Evolutionary conservation across 495 filamentous ascomycete species (phyloP), one percentile per base, ranked within the genome.

Genomic region (Aspergillus wentii): DNA sequence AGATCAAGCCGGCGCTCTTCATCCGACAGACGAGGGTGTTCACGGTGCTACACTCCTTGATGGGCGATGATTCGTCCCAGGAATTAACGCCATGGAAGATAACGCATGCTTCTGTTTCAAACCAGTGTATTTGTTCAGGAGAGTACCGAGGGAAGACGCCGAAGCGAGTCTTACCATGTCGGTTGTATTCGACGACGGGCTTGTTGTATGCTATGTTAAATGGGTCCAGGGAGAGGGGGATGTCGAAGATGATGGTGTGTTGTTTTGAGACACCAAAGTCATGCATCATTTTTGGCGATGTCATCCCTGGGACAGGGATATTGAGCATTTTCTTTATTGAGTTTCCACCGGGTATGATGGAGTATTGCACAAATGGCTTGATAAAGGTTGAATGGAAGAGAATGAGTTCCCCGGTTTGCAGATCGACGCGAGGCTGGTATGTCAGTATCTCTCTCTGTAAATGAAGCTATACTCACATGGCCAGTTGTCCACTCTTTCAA

Each of bases 31-130:
- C 69, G 1, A 85, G 63, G 52, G 83, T 66, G 37, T 80, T 75
- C 8, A 83, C 73, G 1, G 35, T 26, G 2, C 40, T 29, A 17
- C 61, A n/a, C n/a, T n/a, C n/a, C n/a, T n/a, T n/a, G n/a, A n/a
- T 52, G 5, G 38, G 8, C 0, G 48, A 38, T 16, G 22, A 9
- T 13, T 55, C 52, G 30, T 81, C 74, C 81, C 81, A 85, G 21
- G 74, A 75, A 38, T 80, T 84, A 4, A 77, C 81, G 3, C 78
- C 81, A 44, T 84, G 81, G 41, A 83, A 82, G 37, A 84, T 79
- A 43, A 76, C 72, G 54, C 77, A 82, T 6, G 74, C 59, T 21
- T 68, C 66, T 2, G 78, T 83, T 57, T 82, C 69, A 46, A 79
- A 83, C 80, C 81, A 85, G 8, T 61, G 61, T 14, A 82, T 59